Conservation (phyloP, 2,329 filamentous ascomycete species). For the Eutypa lata region DNA sequence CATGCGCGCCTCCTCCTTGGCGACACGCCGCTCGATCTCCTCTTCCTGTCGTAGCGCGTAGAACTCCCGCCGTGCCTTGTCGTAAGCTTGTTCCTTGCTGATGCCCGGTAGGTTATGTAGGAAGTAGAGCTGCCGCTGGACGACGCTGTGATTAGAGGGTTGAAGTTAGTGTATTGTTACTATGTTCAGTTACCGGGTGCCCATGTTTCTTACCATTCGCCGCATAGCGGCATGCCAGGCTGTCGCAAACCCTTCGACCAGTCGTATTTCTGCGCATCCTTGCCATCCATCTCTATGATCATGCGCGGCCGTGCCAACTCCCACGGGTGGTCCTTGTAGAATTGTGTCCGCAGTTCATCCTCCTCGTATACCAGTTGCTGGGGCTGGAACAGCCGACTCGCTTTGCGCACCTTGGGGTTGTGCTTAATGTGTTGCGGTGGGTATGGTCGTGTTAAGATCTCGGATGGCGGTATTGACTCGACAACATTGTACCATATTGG, state of each 20-base stretch:
- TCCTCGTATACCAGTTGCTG: constrained; percentile 77
- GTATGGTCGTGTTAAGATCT: constrained; percentile 53
- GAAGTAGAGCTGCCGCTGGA: constrained; percentile 87
- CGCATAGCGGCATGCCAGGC: constrained; percentile 71
- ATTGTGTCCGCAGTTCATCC: constrained; percentile 74
- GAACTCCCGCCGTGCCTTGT: constrained; percentile 83
- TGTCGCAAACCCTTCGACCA: constrained; percentile 78
- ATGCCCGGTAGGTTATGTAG: constrained; percentile 62
- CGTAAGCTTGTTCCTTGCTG: constrained; percentile 71
- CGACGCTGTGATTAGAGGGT: constrained; percentile 58
- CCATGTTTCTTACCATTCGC: constrained; percentile 65
- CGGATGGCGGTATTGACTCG: constrained; percentile 53
- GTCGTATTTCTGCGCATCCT: constrained; percentile 71
- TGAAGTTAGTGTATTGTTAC: not conserved
- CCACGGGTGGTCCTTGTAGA: constrained; percentile 96
- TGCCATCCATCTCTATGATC: constrained; percentile 80
- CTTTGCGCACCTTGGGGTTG: constrained; percentile 53
- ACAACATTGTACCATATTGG: constrained; percentile 51
- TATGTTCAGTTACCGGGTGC: not conserved
- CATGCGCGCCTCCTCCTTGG: constrained; percentile 80
- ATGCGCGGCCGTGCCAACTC: constrained; percentile 86
- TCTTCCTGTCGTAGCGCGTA: constrained; percentile 79
- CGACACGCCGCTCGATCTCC: constrained; percentile 78
- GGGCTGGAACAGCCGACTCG: constrained; percentile 78
- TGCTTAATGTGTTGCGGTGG: constrained; percentile 42